A percentile compares a stretch with the other conserved stretches of the same genome.
Conservation (phyloP, 371 early-diverging fungal species). For the Fennellomyces sp. region DNA sequence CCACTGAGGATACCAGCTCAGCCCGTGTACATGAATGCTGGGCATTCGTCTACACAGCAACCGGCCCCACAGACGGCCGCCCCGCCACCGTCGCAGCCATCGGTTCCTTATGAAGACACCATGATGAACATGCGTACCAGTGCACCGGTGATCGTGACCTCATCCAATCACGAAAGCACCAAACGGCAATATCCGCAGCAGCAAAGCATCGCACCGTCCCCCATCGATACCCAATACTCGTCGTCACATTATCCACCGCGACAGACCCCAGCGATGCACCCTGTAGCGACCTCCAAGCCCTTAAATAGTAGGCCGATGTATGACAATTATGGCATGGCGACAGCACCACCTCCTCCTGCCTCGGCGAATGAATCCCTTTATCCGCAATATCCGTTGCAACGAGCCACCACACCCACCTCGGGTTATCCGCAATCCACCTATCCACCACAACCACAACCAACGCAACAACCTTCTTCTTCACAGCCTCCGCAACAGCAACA, state of each 20-base stretch:
- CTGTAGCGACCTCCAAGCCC: conserved; percentile 10
- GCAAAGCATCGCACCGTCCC: neutral
- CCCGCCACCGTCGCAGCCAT: neutral
- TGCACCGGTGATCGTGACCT: conserved; percentile 1
- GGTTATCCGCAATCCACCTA: neutral
- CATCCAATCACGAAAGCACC: neutral
- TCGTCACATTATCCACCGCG: conserved; percentile 6
- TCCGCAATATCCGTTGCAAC: neutral
- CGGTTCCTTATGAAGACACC: neutral
- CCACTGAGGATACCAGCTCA: conserved; percentile 32
- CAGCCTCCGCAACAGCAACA: conserved; percentile 5
- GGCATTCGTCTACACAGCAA: conserved; percentile 16
- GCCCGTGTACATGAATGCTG: conserved; percentile 25
- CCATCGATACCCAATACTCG: conserved; percentile 12
- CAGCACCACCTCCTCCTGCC: neutral
- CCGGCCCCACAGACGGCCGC: neutral
- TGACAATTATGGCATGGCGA: conserved; percentile 6
- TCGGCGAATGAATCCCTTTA: neutral
- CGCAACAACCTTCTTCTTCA: neutral
- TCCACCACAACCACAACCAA: conserved; percentile 8
- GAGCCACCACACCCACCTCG: no score
- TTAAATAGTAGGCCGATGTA: conserved; percentile 11
- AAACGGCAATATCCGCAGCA: neutral
- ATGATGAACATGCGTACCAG: conserved; percentile 1
- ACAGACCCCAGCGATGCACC: neutral